Percentiles rank a stretch among this genome's conserved stretches.
Evolutionary conservation across 1,139 yeast species (phyloP).

Genomic region (Yamadazyma taylorii): DNA sequence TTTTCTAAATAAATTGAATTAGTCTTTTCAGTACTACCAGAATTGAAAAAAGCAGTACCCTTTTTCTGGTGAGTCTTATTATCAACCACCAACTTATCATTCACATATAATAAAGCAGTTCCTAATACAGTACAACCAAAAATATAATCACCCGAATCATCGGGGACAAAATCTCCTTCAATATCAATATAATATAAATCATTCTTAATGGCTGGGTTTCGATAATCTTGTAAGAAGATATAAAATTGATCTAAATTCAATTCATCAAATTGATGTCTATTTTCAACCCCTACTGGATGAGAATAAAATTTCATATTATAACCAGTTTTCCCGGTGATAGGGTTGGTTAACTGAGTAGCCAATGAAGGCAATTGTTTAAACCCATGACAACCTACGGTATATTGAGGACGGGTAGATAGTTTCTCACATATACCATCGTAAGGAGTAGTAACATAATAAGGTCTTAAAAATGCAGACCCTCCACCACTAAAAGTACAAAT

Average conservation of each 20-base stretch:
- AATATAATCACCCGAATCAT: constrained; percentile 46
- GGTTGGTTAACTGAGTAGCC: constrained; percentile 22
- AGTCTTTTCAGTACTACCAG: constrained; percentile 50
- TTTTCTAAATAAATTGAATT: constrained; percentile 35
- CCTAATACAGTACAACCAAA: constrained; percentile 54
- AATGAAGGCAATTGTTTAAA: constrained; percentile 31
- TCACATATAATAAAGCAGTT: constrained; percentile 51
- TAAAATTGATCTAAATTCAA: constrained; percentile 29
- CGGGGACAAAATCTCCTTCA: constrained; percentile 44
- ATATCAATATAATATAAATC: constrained; percentile 42
- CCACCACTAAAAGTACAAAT: constrained; percentile 32
- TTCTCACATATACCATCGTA: constrained; percentile 27
- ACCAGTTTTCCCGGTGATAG: constrained; percentile 41
- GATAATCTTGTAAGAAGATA: constrained; percentile 50
- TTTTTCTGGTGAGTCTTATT: constrained; percentile 52
- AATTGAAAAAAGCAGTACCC: constrained; percentile 47
- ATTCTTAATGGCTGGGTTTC: constrained; percentile 22
- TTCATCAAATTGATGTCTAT: constrained; percentile 37
- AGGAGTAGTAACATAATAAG: constrained; percentile 33
- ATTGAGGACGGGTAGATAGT: constrained; percentile 17
- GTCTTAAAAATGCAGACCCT: constrained; percentile 34
- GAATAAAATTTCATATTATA: constrained; percentile 35
- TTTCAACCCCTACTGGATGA: constrained; percentile 19
- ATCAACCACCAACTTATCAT: constrained; percentile 54
- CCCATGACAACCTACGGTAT: constrained; percentile 22